Evolutionary conservation across 2,329 filamentous ascomycete genomes (phyloP).

Genomic region (Trichoderma sp.): DNA sequence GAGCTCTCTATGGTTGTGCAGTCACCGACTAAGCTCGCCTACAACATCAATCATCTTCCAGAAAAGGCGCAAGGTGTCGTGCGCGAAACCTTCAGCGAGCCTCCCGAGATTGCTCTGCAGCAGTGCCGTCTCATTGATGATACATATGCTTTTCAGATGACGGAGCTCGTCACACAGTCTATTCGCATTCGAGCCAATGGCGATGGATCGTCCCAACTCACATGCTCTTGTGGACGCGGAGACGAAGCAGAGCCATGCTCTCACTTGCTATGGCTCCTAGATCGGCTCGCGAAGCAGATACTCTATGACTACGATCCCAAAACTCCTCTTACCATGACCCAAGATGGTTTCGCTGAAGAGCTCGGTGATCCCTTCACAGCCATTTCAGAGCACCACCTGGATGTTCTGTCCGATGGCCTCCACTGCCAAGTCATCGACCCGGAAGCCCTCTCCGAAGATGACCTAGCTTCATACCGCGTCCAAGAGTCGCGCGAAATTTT

Average conservation of each 20-base stretch:
- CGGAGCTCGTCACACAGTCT: conserved; percentile 51
- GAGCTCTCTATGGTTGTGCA: conserved; percentile 31
- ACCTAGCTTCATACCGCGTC: conserved; percentile 39
- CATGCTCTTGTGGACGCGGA: conserved; percentile 43
- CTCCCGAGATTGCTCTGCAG: conserved; percentile 49
- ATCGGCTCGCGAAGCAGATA: conserved; percentile 49
- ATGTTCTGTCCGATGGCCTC: conserved; percentile 51
- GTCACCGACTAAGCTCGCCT: conserved; percentile 41
- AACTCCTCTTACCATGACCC: conserved; percentile 42
- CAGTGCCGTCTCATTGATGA: conserved; percentile 45
- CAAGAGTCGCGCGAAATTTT: conserved; percentile 52
- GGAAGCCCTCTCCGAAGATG: conserved; percentile 30
- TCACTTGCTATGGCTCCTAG: conserved; percentile 54
- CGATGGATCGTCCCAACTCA: conserved; percentile 40
- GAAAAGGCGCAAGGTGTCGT: conserved; percentile 38
- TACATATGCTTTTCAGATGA: conserved; percentile 56
- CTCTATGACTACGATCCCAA: conserved; percentile 40
- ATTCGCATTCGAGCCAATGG: conserved; percentile 46
- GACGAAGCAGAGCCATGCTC: conserved; percentile 41
- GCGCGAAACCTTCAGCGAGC: conserved; percentile 45
- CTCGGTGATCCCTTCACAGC: conserved; percentile 47
- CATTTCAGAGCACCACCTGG: conserved; percentile 51
- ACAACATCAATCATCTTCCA: conserved; percentile 41
- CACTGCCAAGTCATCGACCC: conserved; percentile 45
- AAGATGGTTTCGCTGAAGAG: conserved; percentile 43